phyloP scores from a whole-genome alignment of 2,329 filamentous ascomycete species.

The Macrophomina pseudophaseolina region DNA sequence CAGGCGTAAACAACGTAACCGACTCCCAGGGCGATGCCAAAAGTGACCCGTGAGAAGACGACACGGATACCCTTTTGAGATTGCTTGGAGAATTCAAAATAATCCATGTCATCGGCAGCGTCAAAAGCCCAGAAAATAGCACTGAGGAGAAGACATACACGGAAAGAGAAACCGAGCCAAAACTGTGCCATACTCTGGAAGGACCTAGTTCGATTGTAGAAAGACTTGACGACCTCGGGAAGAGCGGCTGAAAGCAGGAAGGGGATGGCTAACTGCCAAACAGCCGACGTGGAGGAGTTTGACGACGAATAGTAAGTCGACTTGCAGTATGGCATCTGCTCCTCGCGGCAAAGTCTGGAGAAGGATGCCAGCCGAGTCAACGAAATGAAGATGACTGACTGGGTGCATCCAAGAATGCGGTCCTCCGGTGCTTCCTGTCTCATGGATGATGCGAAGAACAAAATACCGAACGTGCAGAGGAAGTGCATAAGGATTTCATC shows the following conservation, averaged over 20 bases:
- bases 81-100: slow-evolving; percentile 68
- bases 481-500: slow-evolving; percentile 94
- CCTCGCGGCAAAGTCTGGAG: slow-evolving; percentile 91
- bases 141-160: slow-evolving; percentile 73
- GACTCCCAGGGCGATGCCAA: slow-evolving; percentile 80
- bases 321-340: slow-evolving; percentile 96
- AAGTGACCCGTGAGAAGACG: slow-evolving; percentile 77
- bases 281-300: slow-evolving; percentile 88
- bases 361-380: slow-evolving; percentile 81
- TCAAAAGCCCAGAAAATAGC: slow-evolving; percentile 89
- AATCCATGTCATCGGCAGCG: slow-evolving; percentile 83
- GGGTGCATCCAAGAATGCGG: slow-evolving; percentile 77
- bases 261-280: slow-evolving; percentile 85
- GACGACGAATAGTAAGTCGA: slow-evolving; percentile 95
- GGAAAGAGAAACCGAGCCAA: slow-evolving; percentile 83
- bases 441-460: slow-evolving; percentile 76
- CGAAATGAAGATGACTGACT: slow-evolving; percentile 81
- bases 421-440: slow-evolving; percentile 71
- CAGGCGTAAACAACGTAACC: slow-evolving; percentile 85
- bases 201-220: slow-evolving; percentile 79
- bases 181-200: slow-evolving; percentile 84
- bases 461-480: slow-evolving; percentile 81
- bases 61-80: slow-evolving; percentile 76
- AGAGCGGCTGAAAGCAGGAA: slow-evolving; percentile 74
- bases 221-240: slow-evolving; percentile 77